phyloP scores from a whole-genome alignment of 768 basidiomycete genomes.

The Ramaria sp. region DNA sequence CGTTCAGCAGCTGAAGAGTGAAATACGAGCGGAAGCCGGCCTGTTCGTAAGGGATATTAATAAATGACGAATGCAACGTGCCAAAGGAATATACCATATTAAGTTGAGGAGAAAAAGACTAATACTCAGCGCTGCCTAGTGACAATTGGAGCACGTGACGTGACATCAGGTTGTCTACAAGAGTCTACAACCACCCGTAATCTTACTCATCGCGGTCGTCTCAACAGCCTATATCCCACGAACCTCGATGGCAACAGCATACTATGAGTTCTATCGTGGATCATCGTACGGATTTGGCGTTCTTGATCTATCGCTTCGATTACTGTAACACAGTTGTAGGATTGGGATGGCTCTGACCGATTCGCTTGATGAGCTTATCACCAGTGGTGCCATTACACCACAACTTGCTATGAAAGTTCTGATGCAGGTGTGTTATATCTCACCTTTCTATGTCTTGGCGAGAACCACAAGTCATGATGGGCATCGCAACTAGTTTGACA shows the following conservation, averaged over 20 bases:
- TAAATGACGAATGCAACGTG: not conserved
- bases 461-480: not conserved
- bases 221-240: not conserved
- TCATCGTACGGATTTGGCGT: constrained; percentile 54
- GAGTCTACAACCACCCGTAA: not conserved
- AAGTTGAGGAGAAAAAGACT: not conserved
- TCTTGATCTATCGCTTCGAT: not conserved
- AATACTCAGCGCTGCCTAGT: not conserved
- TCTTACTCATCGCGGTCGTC: not conserved
- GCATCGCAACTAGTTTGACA: constrained; percentile 70
- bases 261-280: constrained; percentile 89
- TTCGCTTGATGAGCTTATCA: constrained; percentile 96
- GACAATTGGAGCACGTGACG: not conserved
- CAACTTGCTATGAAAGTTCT: constrained; percentile 99
- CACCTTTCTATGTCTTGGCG: not conserved
- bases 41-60: not conserved
- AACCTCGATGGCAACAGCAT: constrained; percentile 30
- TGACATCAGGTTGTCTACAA: not conserved
- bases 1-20: constrained; percentile 9
- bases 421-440: constrained; percentile 60
- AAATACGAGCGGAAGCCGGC: not conserved
- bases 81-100: not conserved
- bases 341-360: constrained; percentile 97
- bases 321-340: constrained; percentile 30
- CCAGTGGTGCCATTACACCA: constrained; percentile 91